phyloP scores from a whole-genome alignment of 164 flowering plant genomes.

The Nymphaea thermarum region DNA sequence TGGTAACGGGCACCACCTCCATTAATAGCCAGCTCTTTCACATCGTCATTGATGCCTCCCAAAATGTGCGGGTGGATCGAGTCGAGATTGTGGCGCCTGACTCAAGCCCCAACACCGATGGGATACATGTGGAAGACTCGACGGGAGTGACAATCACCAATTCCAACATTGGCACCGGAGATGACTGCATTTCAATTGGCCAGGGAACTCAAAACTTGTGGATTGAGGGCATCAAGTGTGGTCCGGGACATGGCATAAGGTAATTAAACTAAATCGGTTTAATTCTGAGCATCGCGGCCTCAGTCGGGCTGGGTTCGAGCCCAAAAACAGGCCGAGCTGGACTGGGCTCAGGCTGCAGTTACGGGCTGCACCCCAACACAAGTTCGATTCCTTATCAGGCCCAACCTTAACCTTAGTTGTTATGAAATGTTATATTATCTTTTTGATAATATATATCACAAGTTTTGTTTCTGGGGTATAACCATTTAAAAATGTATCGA shows the following conservation, averaged over 20 bases:
- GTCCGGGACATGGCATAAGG: conserved; percentile 31
- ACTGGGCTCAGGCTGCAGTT: no score
- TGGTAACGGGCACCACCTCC: conserved; percentile 18
- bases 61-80: conserved; percentile 7
- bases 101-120: conserved; percentile 26
- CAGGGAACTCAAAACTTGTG: conserved; percentile 17
- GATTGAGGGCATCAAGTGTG: conserved; percentile 13
- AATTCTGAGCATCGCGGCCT: not conserved
- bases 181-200: conserved; percentile 25
- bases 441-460: no score
- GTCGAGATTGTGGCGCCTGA: conserved; percentile 14
- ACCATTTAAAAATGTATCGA: no score
- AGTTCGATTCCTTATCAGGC: no score
- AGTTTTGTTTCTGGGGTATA: no score
- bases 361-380: no score
- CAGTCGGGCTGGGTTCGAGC: not conserved
- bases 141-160: conserved; percentile 9
- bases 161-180: conserved; percentile 16
- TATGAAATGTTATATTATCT: no score
- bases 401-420: no score
- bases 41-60: conserved; percentile 14
- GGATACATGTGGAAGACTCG: conserved; percentile 18
- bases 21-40: conserved; percentile 18
- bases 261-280: not conserved
- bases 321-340: no score